Base-by-base conservation (phyloP, 2,329 filamentous ascomycete genomes). In the Colletotrichum sidae region DNA sequence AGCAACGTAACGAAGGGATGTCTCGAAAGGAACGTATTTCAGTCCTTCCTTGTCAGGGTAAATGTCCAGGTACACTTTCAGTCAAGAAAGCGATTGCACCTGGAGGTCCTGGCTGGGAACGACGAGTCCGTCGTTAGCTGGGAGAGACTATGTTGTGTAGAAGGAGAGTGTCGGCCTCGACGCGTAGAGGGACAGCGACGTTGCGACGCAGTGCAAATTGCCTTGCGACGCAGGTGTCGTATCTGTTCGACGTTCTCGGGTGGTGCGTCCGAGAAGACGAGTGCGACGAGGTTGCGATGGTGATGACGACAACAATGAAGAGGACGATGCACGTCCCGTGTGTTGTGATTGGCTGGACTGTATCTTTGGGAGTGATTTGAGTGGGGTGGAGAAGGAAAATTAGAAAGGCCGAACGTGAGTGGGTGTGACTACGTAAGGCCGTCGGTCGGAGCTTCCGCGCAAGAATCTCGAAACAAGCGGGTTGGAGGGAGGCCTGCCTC, bases 361-460 rank as follows among this genome's bases (percentile, higher is more conserved):
- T 37, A 34, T 33, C 33, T 55, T 58, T 50, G 45, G 38, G 34
- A 46, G 37, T 58, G 25, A n/a, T 42, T 58, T 58, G 71, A 70
- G 75, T 67, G 70, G 68, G 67, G 74, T 67, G 70, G 68, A 69
- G 67, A 72, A 73, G 70, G 75, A 72, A 73, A 74, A 76, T 76
- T 76, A 72, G 74, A 74, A 75, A 75, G 79, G 78, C 81, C 81
- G 73, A 77, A 83, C 80, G 80, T 75, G 76, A 75, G 76, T 79
- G 75, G 77, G 77, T 64, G 60, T 66, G 44, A 66, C 63, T 83
- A 82, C 81, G 81, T 80, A 83, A 74, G 82, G 83, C 82, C 80
- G 79, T 81, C 78, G 81, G 82, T 86, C 83, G 82, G 81, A 78
- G 81, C 79, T 85, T 86, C 83, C 82, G 79, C 82, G 80, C 83